Evolutionary conservation across 345 rosid genomes (phyloP), one percentile per base, ranked within the genome.

Genomic region (Ceriops decandra): DNA sequence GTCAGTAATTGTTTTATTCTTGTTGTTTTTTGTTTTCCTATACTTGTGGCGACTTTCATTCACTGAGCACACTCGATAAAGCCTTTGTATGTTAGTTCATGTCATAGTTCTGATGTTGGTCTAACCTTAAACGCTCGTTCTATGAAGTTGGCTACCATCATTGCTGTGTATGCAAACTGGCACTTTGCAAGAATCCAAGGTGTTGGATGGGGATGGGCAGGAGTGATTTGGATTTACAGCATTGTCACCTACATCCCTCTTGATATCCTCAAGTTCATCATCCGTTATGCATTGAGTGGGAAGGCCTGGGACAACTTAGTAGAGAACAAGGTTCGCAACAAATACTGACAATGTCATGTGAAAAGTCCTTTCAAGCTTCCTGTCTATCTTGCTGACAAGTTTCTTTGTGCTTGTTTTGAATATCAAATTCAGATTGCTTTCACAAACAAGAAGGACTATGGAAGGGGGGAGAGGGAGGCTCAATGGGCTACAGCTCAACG

Each of bases 181-280:
- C 77, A 54, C 9, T 88, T 90, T 26, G 90, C 90, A 31, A 81
- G 88, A 71, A 83, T 90, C 73, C 28, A 74, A 20, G 95, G 95
- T 24, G 77, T 87, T 46, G 88, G 90, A n/a, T 88, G 97, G 95
- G 89, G 84, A 81, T 87, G 97, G 95, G 92, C 87, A 27, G 95
- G 88, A 68, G 85, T 74, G 11, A 84, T 90, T 67, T 90, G 95
- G 92, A 0, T 84, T 51, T 90, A 70, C 73, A 88, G 85, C 72
- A 31, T 87, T 38, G 36, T 90, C 62, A 82, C 88, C 5, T 88
- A 82, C 79, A 36, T 88, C 70, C 92, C 97, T 66, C 97, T 90
- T 22, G 92, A 88, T 67, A 36, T 85, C 68, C 84, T 88, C 69
- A 88, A 90, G 85, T 88, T 90, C 76, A 63, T 87, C 72, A 88